phyloP scores from a whole-genome alignment of 495 filamentous ascomycete genomes.

The Podospora fimiseda region DNA sequence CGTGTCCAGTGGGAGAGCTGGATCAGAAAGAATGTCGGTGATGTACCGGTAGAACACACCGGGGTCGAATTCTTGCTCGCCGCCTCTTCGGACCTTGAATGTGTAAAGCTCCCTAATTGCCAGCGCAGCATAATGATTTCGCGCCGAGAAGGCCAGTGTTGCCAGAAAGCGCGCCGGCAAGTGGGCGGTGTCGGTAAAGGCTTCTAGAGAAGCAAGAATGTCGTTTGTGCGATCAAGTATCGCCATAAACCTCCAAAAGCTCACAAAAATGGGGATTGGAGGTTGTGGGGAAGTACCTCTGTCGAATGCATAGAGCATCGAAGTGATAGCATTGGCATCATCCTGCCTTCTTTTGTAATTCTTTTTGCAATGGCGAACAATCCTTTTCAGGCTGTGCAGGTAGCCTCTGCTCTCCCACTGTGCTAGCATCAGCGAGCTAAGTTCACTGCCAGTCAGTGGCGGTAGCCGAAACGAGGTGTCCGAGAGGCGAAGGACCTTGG shows the following conservation, averaged over 20 bases:
- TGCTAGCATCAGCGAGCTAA: conserved; percentile 21
- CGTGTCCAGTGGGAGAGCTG: conserved; percentile 7
- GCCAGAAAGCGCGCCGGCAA: conserved; percentile 2
- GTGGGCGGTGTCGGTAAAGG: conserved; percentile 4
- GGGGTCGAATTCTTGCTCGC: conserved; percentile 13
- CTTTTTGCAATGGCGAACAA: conserved; percentile 5
- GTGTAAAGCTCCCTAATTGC: conserved; percentile 16
- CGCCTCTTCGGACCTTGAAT: conserved; percentile 3
- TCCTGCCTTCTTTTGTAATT: background rate
- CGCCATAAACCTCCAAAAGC: conserved; percentile 15
- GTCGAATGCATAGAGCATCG: conserved; percentile 24
- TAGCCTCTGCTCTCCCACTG: conserved; percentile 27
- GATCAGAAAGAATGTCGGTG: conserved; percentile 19
- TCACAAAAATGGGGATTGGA: background rate
- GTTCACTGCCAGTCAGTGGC: conserved; percentile 10
- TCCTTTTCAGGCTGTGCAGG: background rate
- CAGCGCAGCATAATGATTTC: conserved; percentile 16
- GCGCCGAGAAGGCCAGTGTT: conserved; percentile 7
- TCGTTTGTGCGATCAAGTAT: conserved; percentile 12
- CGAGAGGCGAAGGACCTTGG: conserved; percentile 6
- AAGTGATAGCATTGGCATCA: conserved; percentile 19
- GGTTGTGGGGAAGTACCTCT: background rate
- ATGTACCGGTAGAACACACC: conserved; percentile 10
- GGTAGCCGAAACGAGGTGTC: background rate
- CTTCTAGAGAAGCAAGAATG: conserved; percentile 10